These are phyloP conservation scores for Furcasterigmium sp. DNA, from an alignment of 2,329 filamentous ascomycete genomes.

Conservation along the genomic window DNA sequence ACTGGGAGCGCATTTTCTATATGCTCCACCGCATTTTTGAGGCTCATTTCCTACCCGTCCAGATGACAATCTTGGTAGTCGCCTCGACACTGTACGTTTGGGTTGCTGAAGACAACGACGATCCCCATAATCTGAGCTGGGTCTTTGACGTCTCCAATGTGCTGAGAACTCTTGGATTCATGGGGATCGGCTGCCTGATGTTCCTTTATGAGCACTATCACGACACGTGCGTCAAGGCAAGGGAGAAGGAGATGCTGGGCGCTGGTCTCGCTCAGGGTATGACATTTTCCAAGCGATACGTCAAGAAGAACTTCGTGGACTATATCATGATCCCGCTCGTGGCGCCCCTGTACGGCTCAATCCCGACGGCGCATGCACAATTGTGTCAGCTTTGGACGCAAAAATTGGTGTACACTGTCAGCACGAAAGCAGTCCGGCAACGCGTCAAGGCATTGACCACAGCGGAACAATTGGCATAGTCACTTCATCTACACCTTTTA, in stretches of 20 bases:
- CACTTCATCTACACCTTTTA: conserved; percentile 5
- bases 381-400: conserved; percentile 66
- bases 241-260: conserved; percentile 61
- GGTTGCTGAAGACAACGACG: conserved; percentile 43
- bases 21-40: conserved; percentile 67
- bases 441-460: conserved; percentile 37
- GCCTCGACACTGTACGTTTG: conserved; percentile 56
- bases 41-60: conserved; percentile 66
- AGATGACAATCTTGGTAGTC: conserved; percentile 60
- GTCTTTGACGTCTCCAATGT: conserved; percentile 56
- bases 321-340: conserved; percentile 62
- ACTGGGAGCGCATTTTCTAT: conserved; percentile 52
- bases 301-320: conserved; percentile 54
- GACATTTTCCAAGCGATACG: conserved; percentile 55
- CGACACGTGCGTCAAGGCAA: conserved; percentile 50
- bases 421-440: conserved; percentile 59
- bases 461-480: conserved; percentile 35
- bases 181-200: conserved; percentile 58
- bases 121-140: conserved; percentile 50
- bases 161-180: conserved; percentile 56
- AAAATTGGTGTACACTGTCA: conserved; percentile 65
- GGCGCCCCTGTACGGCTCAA: conserved; percentile 61
- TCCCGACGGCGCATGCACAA: conserved; percentile 63
- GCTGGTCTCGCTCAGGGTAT: conserved; percentile 60
- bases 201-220: conserved; percentile 66